Base-by-base conservation (phyloP, 2,329 filamentous ascomycete species). In the Phialophora tarda region DNA sequence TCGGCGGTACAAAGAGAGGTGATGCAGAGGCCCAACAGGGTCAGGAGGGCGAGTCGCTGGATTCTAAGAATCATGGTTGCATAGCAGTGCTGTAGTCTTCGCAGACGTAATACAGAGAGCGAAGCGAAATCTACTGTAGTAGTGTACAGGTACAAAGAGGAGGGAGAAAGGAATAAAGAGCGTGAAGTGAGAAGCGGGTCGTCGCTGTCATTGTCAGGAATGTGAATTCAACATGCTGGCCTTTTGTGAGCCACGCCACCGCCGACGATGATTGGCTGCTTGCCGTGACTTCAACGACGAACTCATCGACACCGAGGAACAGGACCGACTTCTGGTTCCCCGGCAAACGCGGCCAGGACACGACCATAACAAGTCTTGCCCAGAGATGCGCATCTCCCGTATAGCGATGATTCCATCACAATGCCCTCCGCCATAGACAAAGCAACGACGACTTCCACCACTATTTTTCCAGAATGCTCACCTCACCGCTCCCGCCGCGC, bases 1-100 rank as follows among this genome's bases (percentile, higher is more conserved):
- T 90, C 89, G 59, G 95, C 83, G 54, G 88, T 89, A 72, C 75
- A 70, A 38, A 65, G 56, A 47, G 63, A 60, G 21, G 54, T 38
- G 48, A 72, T 51, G 21, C 68, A 77, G 57, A 74, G 73, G 14
- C 77, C 76, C 21, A 81, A 70, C 59, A 81, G 76, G 63, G 77
- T 77, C 24, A 81, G 70, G 62, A 78, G 72, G 61, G 76, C 75
- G 51, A 80, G 69, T 24, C 75, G 73, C 62, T 75, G 76, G 28
- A 81, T 65, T 51, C 75, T 74, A 62, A 80, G 61, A 62, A 77
- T 76, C 79, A 82, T 82, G n/a, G 59, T 76, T 44, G 59, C 65
- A 69, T 69, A 48, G 21, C 56, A 57, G n/a, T n/a, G 10, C n/a
- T 14, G 26, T n/a, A 4, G 48, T 12, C 48, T 0, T 26, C 23